A percentile compares a stretch with the other conserved stretches of the same genome.
Conservation (phyloP, 2,329 filamentous ascomycete species). For the Aureobasidium sp. region DNA sequence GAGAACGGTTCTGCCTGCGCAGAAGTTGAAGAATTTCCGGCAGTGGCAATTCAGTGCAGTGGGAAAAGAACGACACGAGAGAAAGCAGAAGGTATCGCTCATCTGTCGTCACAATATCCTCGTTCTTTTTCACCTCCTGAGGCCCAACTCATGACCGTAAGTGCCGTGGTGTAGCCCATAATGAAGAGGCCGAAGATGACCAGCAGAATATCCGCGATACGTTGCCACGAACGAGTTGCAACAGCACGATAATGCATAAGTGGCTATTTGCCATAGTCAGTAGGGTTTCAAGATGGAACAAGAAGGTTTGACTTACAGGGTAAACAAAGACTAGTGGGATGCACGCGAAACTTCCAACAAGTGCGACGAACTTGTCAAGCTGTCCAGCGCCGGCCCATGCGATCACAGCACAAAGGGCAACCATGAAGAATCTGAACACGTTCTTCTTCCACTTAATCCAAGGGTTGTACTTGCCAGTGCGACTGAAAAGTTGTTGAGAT, state of each 20-base stretch:
- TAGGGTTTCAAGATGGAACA: neutral
- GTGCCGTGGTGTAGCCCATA: slow-evolving; percentile 84
- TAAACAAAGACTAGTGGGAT: slow-evolving; percentile 97
- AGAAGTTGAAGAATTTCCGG: neutral
- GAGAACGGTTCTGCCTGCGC: neutral
- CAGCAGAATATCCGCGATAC: slow-evolving; percentile 64
- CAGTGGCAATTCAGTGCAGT: neutral
- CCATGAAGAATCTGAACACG: slow-evolving; percentile 86
- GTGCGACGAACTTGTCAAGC: slow-evolving; percentile 92
- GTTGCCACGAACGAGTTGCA: slow-evolving; percentile 61
- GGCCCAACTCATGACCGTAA: slow-evolving; percentile 86
- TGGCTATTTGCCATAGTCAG: slow-evolving; percentile 50
- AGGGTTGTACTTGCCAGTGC: slow-evolving; percentile 94
- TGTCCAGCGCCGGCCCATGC: slow-evolving; percentile 90
- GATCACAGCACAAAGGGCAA: slow-evolving; percentile 75
- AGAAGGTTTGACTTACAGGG: slow-evolving; percentile 60
- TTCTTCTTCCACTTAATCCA: slow-evolving; percentile 99
- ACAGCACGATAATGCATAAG: slow-evolving; percentile 82
- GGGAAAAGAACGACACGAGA: neutral
- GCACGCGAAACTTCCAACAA: slow-evolving; percentile 96
- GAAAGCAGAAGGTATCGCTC: neutral
- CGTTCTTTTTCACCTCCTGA: slow-evolving; percentile 41
- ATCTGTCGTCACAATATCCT: slow-evolving; percentile 54
- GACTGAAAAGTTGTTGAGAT: slow-evolving; percentile 87
- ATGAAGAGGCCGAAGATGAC: slow-evolving; percentile 76